Percentiles rank a stretch among this genome's conserved stretches.
These are phyloP conservation scores for Ceratocystis diversiconidia DNA, from an alignment of 2,329 filamentous ascomycete genomes.

Conservation along the genomic window DNA sequence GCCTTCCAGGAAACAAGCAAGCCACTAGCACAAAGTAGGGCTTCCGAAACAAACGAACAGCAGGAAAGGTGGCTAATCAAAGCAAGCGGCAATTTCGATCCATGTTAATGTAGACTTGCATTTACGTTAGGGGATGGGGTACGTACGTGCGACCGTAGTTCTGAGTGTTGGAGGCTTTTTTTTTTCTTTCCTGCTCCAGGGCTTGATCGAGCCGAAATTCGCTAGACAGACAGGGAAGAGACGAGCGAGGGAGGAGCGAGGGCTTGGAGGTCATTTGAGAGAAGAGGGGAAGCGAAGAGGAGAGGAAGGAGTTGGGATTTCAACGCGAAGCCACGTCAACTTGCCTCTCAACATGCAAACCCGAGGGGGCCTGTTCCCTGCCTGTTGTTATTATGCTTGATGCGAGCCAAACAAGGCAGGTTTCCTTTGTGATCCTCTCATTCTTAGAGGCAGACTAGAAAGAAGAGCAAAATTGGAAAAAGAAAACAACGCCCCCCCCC, in stretches of 20 bases:
- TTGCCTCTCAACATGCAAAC: not conserved
- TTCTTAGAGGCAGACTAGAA: not conserved
- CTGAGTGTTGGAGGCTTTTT: not conserved
- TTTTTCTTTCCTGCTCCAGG: not conserved
- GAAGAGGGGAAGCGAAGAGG: not conserved
- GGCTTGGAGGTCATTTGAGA: not conserved
- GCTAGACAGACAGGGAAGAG: not conserved
- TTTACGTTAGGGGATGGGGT: not conserved
- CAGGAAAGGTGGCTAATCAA: not conserved
- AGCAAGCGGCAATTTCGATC: not conserved
- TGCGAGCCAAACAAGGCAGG: no score
- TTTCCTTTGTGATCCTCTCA: not conserved
- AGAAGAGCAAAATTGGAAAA: not conserved
- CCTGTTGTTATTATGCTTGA: not conserved
- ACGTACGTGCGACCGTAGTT: not conserved
- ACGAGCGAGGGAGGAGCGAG: not conserved
- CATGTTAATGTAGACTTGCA: not conserved
- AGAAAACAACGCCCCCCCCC: not conserved
- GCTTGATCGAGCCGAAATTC: not conserved
- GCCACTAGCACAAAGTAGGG: not conserved
- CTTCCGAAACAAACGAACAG: not conserved
- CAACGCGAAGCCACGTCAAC: constrained; percentile 5
- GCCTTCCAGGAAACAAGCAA: not conserved
- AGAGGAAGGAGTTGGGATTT: not conserved
- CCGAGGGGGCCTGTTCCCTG: constrained; percentile 1